Base-by-base conservation (phyloP, 2,329 filamentous ascomycete species). In the Calonectria montana region DNA sequence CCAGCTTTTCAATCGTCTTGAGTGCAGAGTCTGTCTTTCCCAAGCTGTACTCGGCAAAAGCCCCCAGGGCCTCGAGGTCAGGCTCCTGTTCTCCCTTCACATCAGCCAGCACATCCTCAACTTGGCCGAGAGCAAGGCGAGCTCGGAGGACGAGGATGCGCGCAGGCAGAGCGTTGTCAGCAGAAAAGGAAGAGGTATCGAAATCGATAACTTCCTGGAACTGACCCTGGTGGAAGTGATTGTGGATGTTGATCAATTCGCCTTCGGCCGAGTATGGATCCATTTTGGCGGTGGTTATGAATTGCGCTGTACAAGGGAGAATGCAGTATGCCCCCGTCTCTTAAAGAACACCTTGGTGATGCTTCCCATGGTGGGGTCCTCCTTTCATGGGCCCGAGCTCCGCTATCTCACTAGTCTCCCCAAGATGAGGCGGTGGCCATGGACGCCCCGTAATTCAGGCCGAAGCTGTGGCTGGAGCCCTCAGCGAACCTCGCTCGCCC, bases 161-260 rank as follows among this genome's bases (percentile, higher is more conserved):
- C 47, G 94, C 94, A 48, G 94, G 91, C 16, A 95, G 88, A 57
- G 88, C 88, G 86, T 98, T 98, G 79, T 93, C 91, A 74, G 92
- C 78, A 53, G 94, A 97, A 81, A 98, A 93, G 71, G 92, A 88
- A 7, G 93, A 91, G 50, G 92, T 93, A 84, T 97, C 93, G 85
- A 95, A 97, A 86, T 97, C 93, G 84, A 97, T 84, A 75, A 97
- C 96, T 81, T 93, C 89, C 81, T 94, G 90, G 88, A 94, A 98
- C 87, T 97, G 96, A 81, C 94, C 95, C 83, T 93, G 91, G 83
- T 93, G 89, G 85, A 93, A 93, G 84, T 91, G 84, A 84, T 90
- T 93, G 86, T 93, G 91, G 75, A 93, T 89, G 85, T 92, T 93
- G 82, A 93, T 89, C 78, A 94, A 85, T 86, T 94, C 92, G 85